Base-by-base conservation (phyloP, 116 monocot genomes). In the Dioscorea cayenensis region DNA sequence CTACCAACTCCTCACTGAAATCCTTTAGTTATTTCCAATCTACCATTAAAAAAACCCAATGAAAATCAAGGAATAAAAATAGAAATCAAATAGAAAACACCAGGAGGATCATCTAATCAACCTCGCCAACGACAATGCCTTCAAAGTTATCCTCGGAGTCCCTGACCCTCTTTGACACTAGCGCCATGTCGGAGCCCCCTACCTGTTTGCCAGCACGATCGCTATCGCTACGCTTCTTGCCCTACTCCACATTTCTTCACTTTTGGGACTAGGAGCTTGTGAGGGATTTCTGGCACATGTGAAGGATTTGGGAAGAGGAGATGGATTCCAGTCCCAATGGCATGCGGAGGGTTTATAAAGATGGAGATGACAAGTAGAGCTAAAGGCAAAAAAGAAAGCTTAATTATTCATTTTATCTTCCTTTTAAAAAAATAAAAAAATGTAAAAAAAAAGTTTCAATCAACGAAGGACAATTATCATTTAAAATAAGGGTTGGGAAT, bases 61-160 rank as follows among this genome's bases (percentile, higher is more conserved):
- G 6, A 51, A 43, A 43, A 32, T 22, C 43, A 63, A 51, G 21
- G 9, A n/a, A 77, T 37, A 36, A 28, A 28, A 7, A 68, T 20
- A 69, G 27, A 51, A n/a, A 55, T 16, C 55, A 55, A 5, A 55
- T 55, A 19, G 48, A 43, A 64, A 43, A 43, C 7, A 8, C 28
- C 55, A 63, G 51, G 68, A 29, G 38, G 72, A 66, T 49, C 27
- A 32, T 32, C 32, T 2, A 73, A 3, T 43, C 23, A 16, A 94
- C 94, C 79, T 94, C 84, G 61, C 87, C 85, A 67, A 94, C 88
- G 83, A 82, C 69, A 74, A 84, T 84, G 37, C 66, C 75, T 1
- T 84, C 84, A n/a, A 63, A 69, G 68, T 63, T 62, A 36, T 76
- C 71, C 64, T 38, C 16, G 43, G 28, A 72, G 43, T 76, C 79